Evolutionary conservation across 441 rosid genomes (phyloP), one percentile per base, ranked within the genome.

Genomic region (Capsella rubella): DNA sequence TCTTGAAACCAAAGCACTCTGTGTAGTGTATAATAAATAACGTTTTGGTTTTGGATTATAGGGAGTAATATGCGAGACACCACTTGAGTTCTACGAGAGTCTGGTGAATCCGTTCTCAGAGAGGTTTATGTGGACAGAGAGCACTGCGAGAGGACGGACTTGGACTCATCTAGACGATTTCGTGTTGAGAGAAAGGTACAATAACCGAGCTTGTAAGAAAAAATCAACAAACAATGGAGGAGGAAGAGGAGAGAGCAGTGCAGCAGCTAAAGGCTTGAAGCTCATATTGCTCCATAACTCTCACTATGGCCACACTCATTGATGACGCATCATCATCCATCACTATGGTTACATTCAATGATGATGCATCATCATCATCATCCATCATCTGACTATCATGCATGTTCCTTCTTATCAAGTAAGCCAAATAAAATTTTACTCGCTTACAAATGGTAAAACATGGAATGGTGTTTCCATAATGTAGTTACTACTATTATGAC

Each of bases 11-110:
- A 4, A 21, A 54, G 34, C 11, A 10, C 29, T 8, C n/a, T 37
- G n/a, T 10, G 11, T 32, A 5, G 28, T 14, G 28, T 14, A 16
- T 10, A 37, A 8, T 32, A 10, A 45, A 5, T 16, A 35, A 67
- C 9, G 53, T 2, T 47, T 70, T 49, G 25, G 27, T 49, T 51
- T 70, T 37, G 53, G 53, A 54, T 78, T 65, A 0, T 88, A 90
- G 97, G 97, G 97, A 35, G 69, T 95, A 80, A 72, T 82, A 31
- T 88, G 97, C n/a, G 97, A 92, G 86, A 85, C 90, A 35, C 86
- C 87, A 13, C 60, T 78, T 61, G 93, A 85, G 75, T 90, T 89
- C 72, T 80, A 89, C 4, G 85, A 82, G 77, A 89, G 91, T 81
- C 73, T 92, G 67, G 90, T 84, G 83, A 92, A 86, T 79, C 96